Base-by-base conservation (phyloP, 2,329 filamentous ascomycete genomes). In the Neocucurbitaria cava region DNA sequence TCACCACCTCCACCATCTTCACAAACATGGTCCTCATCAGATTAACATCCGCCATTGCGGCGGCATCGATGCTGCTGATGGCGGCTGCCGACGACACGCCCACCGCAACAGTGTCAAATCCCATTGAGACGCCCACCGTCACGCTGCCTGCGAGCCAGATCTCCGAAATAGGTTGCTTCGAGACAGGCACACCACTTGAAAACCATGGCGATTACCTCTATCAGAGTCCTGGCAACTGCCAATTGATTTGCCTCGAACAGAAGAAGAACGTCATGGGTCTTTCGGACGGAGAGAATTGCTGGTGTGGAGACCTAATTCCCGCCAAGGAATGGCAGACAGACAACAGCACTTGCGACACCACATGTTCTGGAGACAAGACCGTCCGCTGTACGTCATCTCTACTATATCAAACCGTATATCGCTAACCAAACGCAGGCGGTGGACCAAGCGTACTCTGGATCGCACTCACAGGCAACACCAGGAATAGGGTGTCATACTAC, bases 251-350 rank as follows among this genome's bases (percentile, higher is more conserved):
- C 69, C 65, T 78, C 21, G 65, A 75, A 2, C 68, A 75, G 0
- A 66, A 79, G 7, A 80, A 83, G 31, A 62, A 81, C 1, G 89
- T 92, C 7, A 85, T 88, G 66, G 91, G 82, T 28, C 77, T 90
- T 40, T 84, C 82, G 7, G 81, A 82, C 17, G 84, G 84, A 15
- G 79, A 81, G 17, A 76, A 85, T 59, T 96, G 92, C 77, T 90
- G 81, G 68, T 96, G 92, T 68, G 92, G 92, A 54, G 78, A 86
- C 59, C 76, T 81, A 54, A 82, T 93, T 43, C 92, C 92, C 0
- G 80, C 87, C 15, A 61, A 69, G 43, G 78, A 78, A 15, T 78
- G 79, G 36, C 71, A 87, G 55, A 82, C 85, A 6, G 77, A 82
- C 40, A 83, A 88, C 68, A 72, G 71, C 7, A 77, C 86, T 15